These are phyloP conservation scores for Noccaea caerulescens DNA, from an alignment of 345 rosid genomes.

Conservation along the genomic window DNA sequence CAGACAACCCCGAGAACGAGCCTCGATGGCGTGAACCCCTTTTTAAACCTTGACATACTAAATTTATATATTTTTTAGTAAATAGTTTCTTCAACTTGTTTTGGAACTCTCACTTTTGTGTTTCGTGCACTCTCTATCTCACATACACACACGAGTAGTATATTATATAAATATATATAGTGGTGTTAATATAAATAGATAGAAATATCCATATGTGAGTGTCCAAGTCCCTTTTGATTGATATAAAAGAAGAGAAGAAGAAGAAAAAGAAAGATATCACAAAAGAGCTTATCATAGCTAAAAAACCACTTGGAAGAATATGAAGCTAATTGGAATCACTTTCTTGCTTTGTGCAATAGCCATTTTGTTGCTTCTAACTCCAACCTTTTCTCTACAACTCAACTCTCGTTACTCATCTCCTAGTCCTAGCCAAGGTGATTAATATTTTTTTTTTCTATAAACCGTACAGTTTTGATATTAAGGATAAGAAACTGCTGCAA, in stretches of 20 bases:
- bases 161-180: slow-evolving; percentile 7
- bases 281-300: slow-evolving; percentile 15
- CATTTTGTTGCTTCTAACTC: slow-evolving; percentile 20
- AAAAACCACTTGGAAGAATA: slow-evolving; percentile 18
- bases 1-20: slow-evolving; percentile 46
- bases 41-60: slow-evolving; percentile 31
- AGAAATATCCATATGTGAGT: background rate
- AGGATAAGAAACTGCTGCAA: background rate
- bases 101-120: slow-evolving; percentile 67
- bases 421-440: slow-evolving; percentile 37
- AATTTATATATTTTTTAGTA: slow-evolving; percentile 12
- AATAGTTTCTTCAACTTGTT: slow-evolving; percentile 42
- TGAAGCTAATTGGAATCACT: slow-evolving; percentile 34
- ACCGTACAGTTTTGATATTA: slow-evolving; percentile 2
- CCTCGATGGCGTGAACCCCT: slow-evolving; percentile 46
- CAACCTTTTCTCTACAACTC: slow-evolving; percentile 37
- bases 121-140: slow-evolving; percentile 49
- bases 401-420: slow-evolving; percentile 28
- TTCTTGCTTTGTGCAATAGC: slow-evolving; percentile 35
- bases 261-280: slow-evolving; percentile 29
- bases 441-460: background rate
- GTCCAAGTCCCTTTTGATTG: slow-evolving; percentile 25
- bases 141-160: slow-evolving; percentile 14
- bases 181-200: background rate
- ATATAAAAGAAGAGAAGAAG: slow-evolving; percentile 36